These are phyloP conservation scores for Annulohypoxylon moriforme DNA, from an alignment of 495 filamentous ascomycete species.

Conservation along the genomic window DNA sequence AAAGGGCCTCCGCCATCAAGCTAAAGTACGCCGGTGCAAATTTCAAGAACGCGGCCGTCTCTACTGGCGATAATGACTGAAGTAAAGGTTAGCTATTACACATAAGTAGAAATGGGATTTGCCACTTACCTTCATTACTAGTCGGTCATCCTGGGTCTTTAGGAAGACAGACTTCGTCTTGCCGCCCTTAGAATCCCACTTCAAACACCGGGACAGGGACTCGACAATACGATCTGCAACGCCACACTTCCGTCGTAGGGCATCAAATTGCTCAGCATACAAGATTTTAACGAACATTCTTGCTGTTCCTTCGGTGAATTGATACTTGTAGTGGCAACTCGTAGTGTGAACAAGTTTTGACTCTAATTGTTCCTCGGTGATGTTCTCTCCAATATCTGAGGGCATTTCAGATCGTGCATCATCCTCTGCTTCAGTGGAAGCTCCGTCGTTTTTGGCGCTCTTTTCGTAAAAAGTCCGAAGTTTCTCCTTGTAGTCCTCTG, in stretches of 20 bases:
- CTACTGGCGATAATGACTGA: slow-evolving; percentile 82
- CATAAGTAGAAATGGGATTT: neutral
- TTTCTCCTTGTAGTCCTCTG: slow-evolving; percentile 84
- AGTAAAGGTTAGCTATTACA: slow-evolving; percentile 23
- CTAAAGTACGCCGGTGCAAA: slow-evolving; percentile 98
- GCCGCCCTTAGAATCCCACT: slow-evolving; percentile 98
- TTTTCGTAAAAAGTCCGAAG: slow-evolving; percentile 65
- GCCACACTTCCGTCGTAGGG: slow-evolving; percentile 89
- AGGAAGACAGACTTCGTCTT: slow-evolving; percentile 99
- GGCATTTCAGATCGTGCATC: slow-evolving; percentile 43
- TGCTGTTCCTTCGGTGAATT: slow-evolving; percentile 89
- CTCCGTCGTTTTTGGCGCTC: slow-evolving; percentile 53
- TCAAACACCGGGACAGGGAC: slow-evolving; percentile 91
- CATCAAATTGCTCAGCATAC: slow-evolving; percentile 97
- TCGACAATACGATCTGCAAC: slow-evolving; percentile 94
- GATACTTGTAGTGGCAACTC: slow-evolving; percentile 92
- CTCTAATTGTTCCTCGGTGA: slow-evolving; percentile 71
- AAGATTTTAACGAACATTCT: slow-evolving; percentile 98
- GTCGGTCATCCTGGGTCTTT: slow-evolving; percentile 93
- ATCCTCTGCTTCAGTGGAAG: slow-evolving; percentile 40
- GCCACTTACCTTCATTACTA: slow-evolving; percentile 76
- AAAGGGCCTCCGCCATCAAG: slow-evolving; percentile 94
- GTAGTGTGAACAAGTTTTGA: slow-evolving; percentile 81
- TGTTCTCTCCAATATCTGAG: slow-evolving; percentile 41
- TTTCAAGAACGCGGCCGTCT: slow-evolving; percentile 91